Evolutionary conservation across 768 basidiomycete species (phyloP).

Genomic region (Tricholoma bakamatsutake): DNA sequence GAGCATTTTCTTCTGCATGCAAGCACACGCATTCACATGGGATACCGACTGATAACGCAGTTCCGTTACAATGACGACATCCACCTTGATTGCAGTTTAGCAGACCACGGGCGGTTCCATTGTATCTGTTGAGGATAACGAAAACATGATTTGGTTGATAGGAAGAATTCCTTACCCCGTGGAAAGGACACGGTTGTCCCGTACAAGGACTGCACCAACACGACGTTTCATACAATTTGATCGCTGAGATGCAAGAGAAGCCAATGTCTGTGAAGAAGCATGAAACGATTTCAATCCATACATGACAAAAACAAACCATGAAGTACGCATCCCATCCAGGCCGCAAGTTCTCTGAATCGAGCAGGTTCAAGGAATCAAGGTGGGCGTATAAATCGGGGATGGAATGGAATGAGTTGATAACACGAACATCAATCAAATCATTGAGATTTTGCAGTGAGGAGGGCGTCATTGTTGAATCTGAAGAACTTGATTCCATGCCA

Average conservation of each 20-base stretch:
- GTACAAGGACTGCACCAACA: conserved; percentile 90
- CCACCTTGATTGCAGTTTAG: conserved; percentile 91
- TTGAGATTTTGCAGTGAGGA: conserved; percentile 28
- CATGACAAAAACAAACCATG: conserved; percentile 54
- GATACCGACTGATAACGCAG: conserved; percentile 34
- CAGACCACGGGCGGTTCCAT: conserved; percentile 90
- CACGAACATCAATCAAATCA: conserved; percentile 53
- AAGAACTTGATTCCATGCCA: conserved; percentile 28
- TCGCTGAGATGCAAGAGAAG: conserved; percentile 80
- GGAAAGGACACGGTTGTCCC: conserved; percentile 71
- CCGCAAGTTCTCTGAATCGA: conserved; percentile 69
- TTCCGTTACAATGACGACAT: conserved; percentile 73
- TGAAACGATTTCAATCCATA: neutral
- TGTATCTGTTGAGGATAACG: conserved; percentile 56
- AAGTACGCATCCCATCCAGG: conserved; percentile 97
- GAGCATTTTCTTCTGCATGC: conserved; percentile 97
- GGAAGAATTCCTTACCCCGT: conserved; percentile 49
- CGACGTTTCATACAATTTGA: conserved; percentile 98
- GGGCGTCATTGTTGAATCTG: conserved; percentile 6
- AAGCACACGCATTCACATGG: conserved; percentile 85
- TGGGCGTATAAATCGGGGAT: conserved; percentile 51
- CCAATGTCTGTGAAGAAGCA: conserved; percentile 61
- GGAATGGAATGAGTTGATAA: conserved; percentile 60
- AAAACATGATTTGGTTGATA: conserved; percentile 1
- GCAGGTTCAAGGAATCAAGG: conserved; percentile 62